Base-by-base conservation (phyloP, 257 asterid species). In the Solanum paucissectum region DNA sequence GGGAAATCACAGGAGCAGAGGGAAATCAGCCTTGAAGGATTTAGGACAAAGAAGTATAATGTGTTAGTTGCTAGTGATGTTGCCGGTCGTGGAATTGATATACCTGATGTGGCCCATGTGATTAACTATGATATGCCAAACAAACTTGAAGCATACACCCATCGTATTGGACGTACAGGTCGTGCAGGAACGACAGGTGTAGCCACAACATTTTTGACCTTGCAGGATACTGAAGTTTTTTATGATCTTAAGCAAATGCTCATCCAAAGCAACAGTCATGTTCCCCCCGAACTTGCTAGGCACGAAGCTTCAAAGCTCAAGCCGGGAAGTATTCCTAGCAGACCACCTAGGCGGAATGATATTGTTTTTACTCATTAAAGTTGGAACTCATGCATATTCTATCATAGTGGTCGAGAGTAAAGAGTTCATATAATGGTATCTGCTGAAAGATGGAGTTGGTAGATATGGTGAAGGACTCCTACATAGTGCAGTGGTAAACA, bases 21-120 rank as follows among this genome's bases (percentile, higher is more conserved):
- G 86, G 95, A 91, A 83, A 90, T 88, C 89, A 93, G 93, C 83
- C 92, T 93, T 12, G 94, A 93, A 83, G 94, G 94, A 77, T 93
- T 93, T 84, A 90, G 94, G 91, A 92, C 91, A 11, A 91, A 93
- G 91, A 91, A 91, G 79, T 93, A 83, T 84, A 91, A 89, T 89
- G 92, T 93, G 23, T 89, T 93, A 90, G 92, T 92, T 84, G 95
- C 94, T 25, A 93, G 93, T n/a, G 94, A 93, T 86, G 94, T 93
- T 16, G 94, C 95, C 23, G 93, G 96, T 16, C 96, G 96, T 89
- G 96, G 94, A 71, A 93, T 93, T 79, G 95, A 93, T 87, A 93
- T 92, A 82, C 94, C 94, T 36, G 96, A 91, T 84, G 95, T 93
- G 83, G 93, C 93, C 14, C 95, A 93, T 88, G 95, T 92, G 71